These are phyloP conservation scores for Globisporangium cederbergense DNA, from an alignment of 352 stramenopile genomes.

Conservation along the genomic window DNA sequence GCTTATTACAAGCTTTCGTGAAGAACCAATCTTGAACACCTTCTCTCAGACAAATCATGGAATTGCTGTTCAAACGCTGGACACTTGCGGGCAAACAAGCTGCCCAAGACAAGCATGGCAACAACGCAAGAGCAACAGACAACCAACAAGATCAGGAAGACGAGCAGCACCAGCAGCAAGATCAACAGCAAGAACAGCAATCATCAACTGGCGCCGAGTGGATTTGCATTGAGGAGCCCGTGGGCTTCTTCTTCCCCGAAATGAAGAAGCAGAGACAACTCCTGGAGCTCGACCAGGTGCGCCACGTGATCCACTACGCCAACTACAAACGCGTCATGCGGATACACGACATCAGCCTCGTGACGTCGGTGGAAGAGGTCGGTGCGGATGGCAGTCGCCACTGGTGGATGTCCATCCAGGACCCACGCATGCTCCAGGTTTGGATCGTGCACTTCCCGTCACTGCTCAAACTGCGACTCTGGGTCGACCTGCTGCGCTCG, in stretches of 20 bases:
- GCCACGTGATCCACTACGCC: conserved; percentile 53
- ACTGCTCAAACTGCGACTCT: conserved; percentile 30
- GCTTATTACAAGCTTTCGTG: too few relatives aligned
- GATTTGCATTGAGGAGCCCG: conserved; percentile 55
- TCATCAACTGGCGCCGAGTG: conserved; percentile 38
- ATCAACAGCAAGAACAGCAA: conserved; percentile 16
- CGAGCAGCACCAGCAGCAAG: neutral
- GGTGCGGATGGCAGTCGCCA: conserved; percentile 23
- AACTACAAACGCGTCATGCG: conserved; percentile 49
- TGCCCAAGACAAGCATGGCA: conserved; percentile 5
- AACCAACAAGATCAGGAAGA: conserved; percentile 16
- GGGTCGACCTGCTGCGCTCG: conserved; percentile 36
- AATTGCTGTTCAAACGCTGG: conserved; percentile 6
- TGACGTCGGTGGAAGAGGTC: conserved; percentile 51
- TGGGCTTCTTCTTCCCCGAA: conserved; percentile 40
- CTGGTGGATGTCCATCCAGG: conserved; percentile 73
- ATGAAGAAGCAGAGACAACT: conserved; percentile 38
- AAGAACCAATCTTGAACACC: too few relatives aligned
- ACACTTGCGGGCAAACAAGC: neutral
- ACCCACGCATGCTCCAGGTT: conserved; percentile 45
- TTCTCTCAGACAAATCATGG: neutral
- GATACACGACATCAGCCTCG: conserved; percentile 55
- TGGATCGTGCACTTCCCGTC: conserved; percentile 66
- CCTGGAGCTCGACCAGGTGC: conserved; percentile 61
- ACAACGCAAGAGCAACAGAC: conserved; percentile 11